Evolutionary conservation across 2,329 filamentous ascomycete species (phyloP), one percentile per base, ranked within the genome.

Genomic region (Fusarium domesticum): DNA sequence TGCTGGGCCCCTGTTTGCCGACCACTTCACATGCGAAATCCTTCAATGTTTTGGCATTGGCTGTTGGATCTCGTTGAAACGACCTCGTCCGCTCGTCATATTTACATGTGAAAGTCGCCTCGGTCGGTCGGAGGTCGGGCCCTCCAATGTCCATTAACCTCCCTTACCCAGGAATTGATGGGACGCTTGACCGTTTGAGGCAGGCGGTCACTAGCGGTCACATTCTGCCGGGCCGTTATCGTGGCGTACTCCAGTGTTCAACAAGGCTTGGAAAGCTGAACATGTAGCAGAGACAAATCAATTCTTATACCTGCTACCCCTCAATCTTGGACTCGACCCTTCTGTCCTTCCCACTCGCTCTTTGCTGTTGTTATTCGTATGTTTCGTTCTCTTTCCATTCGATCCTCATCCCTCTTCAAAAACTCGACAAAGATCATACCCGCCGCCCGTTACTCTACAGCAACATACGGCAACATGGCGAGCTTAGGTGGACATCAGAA

Each of bases 401-500:
- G 51, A 40, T 43, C 48, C 37, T 50, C 49, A 37, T 36, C 41
- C 16, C 14, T 44, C 7, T 39, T 58, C 18, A 37, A 37, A 7
- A 52, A 50, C 37, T 32, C 47, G 18, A 47, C n/a, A 46, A 37
- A 36, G 34, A 50, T 51, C 39, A 38, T 51, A 36, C 42, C 48
- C 47, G 51, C 33, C 35, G 47, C 43, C 30, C 50, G 36, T 40
- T 57, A 50, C 37, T 54, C 52, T 37, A 40, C 52, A 36, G 49
- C 51, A 23, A 35, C 48, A 42, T 41, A 47, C 37, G 36, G 45
- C 60, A 69, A 59, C 25, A 70, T 70, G 68, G 43, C 63, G 41
- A 61, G 48, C 38, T 62, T 77, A 33, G 75, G 72, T 47, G 69
- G 76, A 43, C 70, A 78, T 51, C 72, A 74, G 50, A 87, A 82